phyloP scores from a whole-genome alignment of 1,139 yeast species.

The Blastobotrys capitulatus region DNA sequence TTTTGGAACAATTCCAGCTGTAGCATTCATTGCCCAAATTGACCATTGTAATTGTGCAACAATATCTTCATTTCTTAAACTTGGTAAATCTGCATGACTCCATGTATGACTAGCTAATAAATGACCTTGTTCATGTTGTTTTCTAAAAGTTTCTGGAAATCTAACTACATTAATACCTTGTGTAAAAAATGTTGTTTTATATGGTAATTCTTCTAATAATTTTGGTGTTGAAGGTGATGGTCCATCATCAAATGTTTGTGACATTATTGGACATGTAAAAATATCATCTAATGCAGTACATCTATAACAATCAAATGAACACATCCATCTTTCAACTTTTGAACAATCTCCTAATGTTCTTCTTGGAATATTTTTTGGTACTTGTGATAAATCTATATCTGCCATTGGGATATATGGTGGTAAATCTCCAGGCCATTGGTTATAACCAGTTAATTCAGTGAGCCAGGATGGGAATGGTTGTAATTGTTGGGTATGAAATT shows the following conservation, averaged over 20 bases:
- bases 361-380: constrained; percentile 43
- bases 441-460: constrained; percentile 61
- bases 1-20: constrained; percentile 80
- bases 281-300: constrained; percentile 79
- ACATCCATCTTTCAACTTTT: constrained; percentile 42
- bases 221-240: constrained; percentile 69
- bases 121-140: constrained; percentile 59
- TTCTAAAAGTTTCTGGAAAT: constrained; percentile 65
- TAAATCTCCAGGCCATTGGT: constrained; percentile 74
- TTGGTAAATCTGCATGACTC: constrained; percentile 83
- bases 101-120: constrained; percentile 86
- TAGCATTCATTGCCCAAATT: constrained; percentile 97
- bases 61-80: constrained; percentile 68
- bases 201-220: constrained; percentile 48
- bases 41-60: constrained; percentile 93
- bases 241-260: constrained; percentile 95
- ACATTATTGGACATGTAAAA: constrained; percentile 58
- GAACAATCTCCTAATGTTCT: constrained; percentile 62
- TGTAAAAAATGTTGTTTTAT: constrained; percentile 72
- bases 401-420: constrained; percentile 86
- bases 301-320: constrained; percentile 83
- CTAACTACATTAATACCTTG: constrained; percentile 75
- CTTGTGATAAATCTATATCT: constrained; percentile 50
- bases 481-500: constrained; percentile 9
- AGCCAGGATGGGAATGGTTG: constrained; percentile 70